These are phyloP conservation scores for Coemansia sp. DNA, from an alignment of 192 early-diverging fungal genomes.

Conservation along the genomic window DNA sequence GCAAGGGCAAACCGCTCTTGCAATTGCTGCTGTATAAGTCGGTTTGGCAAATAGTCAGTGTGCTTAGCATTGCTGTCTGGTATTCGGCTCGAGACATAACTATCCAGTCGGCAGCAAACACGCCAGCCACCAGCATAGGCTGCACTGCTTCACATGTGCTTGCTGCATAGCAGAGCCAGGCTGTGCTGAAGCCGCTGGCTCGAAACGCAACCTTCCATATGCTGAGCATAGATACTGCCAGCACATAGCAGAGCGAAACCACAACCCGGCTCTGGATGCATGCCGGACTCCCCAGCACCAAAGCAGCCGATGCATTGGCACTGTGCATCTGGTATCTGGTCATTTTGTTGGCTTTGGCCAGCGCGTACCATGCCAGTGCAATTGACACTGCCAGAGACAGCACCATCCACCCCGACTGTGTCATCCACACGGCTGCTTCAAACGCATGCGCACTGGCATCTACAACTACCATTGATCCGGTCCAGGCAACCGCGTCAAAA, in stretches of 20 bases:
- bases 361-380: constrained; percentile 8
- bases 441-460: constrained; percentile 6
- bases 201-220: constrained; percentile 27
- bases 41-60: constrained; percentile 3
- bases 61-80: constrained; percentile 10
- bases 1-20: no score
- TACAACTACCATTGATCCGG: constrained; percentile 7
- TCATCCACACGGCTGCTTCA: constrained; percentile 21
- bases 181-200: constrained; percentile 13
- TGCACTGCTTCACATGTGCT: constrained; percentile 23
- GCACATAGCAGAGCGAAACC: constrained; percentile 18
- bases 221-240: background rate
- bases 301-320: constrained; percentile 8
- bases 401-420: constrained; percentile 21
- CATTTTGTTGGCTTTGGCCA: constrained; percentile 28
- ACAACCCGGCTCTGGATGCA: constrained; percentile 19
- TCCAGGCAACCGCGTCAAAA: constrained; percentile 23
- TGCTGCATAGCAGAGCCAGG: constrained; percentile 13
- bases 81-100: constrained; percentile 10
- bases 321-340: constrained; percentile 1
- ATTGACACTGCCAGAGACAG: constrained; percentile 6
- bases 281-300: constrained; percentile 19
- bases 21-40: background rate
- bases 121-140: constrained; percentile 7
- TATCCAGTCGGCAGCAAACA: constrained; percentile 16